Conservation (phyloP, 169 alveolate genomes). For the Condylostoma magnum region DNA sequence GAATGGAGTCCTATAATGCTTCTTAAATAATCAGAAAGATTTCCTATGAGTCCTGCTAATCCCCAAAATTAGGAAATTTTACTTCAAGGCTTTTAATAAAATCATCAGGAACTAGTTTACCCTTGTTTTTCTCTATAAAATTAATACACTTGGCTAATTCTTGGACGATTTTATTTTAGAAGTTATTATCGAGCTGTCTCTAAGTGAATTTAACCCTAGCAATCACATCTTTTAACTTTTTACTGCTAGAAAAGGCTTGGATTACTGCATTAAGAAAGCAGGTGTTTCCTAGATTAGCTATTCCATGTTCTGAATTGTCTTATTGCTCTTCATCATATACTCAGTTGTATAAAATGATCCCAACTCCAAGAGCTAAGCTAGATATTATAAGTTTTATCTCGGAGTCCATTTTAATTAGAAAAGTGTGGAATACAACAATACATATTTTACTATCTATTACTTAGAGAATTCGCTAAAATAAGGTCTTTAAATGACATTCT, state of each 20-base stretch:
- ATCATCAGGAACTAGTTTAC: neutral
- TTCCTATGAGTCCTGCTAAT: conserved; percentile 29
- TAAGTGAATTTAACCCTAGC: neutral
- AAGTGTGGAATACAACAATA: no score
- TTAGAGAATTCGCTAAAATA: no score
- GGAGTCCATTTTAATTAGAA: no score
- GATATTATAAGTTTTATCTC: no score
- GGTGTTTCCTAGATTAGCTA: conserved; percentile 22
- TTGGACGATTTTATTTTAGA: neutral
- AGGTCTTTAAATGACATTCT: no score
- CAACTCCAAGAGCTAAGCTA: no score
- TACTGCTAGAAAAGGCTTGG: conserved; percentile 20
- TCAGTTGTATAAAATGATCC: no score
- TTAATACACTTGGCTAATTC: neutral
- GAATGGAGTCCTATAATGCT: neutral
- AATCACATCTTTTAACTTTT: no score
- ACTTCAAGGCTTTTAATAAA: neutral
- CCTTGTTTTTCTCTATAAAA: neutral
- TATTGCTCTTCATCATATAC: neutral
- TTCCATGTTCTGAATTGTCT: conserved; percentile 15
- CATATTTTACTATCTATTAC: no score
- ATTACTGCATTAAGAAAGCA: conserved; percentile 26
- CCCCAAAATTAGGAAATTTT: conserved; percentile 14
- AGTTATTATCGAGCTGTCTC: neutral
- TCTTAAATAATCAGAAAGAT: conserved; percentile 17